phyloP scores from a whole-genome alignment of 495 filamentous ascomycete species.

The Penicillium cataractarum region DNA sequence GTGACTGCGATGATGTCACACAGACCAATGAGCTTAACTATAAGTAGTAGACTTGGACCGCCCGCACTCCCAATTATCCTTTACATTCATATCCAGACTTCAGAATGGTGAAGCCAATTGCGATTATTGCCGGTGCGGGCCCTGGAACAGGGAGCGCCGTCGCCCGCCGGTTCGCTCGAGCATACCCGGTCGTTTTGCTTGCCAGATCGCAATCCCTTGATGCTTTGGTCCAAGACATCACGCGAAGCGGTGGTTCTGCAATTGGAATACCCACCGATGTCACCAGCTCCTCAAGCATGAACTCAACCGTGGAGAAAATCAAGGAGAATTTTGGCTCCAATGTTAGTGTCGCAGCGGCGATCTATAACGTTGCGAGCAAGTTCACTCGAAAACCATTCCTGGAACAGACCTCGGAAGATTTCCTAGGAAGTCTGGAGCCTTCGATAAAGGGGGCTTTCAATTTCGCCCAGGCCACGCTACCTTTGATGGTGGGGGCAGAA shows the following conservation, averaged over 20 bases:
- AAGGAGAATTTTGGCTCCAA: slow-evolving; percentile 25
- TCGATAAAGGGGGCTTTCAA: slow-evolving; percentile 54
- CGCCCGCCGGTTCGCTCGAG: slow-evolving; percentile 60
- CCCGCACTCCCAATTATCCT: too few relatives aligned
- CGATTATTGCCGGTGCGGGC: slow-evolving; percentile 63
- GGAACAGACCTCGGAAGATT: slow-evolving; percentile 60
- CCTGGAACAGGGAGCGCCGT: slow-evolving; percentile 53
- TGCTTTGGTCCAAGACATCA: slow-evolving; percentile 54
- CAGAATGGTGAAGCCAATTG: neutral
- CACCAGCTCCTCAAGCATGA: slow-evolving; percentile 54
- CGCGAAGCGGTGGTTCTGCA: slow-evolving; percentile 61
- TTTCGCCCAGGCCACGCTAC: neutral
- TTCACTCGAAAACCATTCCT: slow-evolving; percentile 69
- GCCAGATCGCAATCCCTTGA: slow-evolving; percentile 34
- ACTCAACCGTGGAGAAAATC: slow-evolving; percentile 59
- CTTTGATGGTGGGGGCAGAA: neutral
- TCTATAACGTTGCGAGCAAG: slow-evolving; percentile 70
- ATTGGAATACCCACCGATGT: slow-evolving; percentile 67
- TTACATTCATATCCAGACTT: neutral
- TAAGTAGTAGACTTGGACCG: too few relatives aligned
- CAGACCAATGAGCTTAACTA: too few relatives aligned
- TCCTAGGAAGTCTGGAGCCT: slow-evolving; percentile 47
- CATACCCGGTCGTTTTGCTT: slow-evolving; percentile 70
- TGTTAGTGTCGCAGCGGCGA: slow-evolving; percentile 59
- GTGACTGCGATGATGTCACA: slow-evolving; percentile 35